Conservation (phyloP, 441 rosid genomes). For the Jatropha podagrica region DNA sequence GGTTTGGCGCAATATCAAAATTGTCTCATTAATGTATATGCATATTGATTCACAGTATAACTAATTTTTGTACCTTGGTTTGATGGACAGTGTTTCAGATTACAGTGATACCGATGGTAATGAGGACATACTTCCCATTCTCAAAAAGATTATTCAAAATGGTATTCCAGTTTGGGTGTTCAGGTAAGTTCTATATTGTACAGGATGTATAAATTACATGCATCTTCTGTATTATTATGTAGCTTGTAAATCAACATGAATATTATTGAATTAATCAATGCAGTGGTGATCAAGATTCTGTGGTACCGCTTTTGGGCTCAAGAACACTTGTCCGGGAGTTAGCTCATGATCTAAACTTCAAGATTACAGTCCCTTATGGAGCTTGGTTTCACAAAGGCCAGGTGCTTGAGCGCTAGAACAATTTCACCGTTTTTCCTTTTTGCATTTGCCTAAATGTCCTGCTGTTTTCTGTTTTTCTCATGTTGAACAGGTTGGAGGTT, state of each 20-base stretch:
- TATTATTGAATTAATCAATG: conserved; percentile 10
- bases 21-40: neutral
- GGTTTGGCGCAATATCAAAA: too few relatives aligned
- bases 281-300: conserved; percentile 88
- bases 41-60: neutral
- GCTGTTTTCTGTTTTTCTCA: too few relatives aligned
- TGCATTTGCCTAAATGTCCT: neutral
- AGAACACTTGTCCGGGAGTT: conserved; percentile 72
- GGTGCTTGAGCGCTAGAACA: conserved; percentile 36
- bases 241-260: neutral
- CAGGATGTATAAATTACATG: neutral
- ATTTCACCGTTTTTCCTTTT: neutral
- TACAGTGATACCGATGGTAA: conserved; percentile 61
- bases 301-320: conserved; percentile 73
- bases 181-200: conserved; percentile 39
- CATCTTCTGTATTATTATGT: neutral
- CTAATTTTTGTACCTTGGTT: conserved; percentile 16
- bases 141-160: conserved; percentile 58
- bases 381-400: conserved; percentile 86
- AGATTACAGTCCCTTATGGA: conserved; percentile 65
- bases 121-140: conserved; percentile 71
- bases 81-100: conserved; percentile 44
- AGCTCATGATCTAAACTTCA: conserved; percentile 59
- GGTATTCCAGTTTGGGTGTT: conserved; percentile 73
- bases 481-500: conserved; percentile 66